phyloP scores from a whole-genome alignment of 225 moss, liverwort and hornwort species.

The Sphagnum tenellum region DNA sequence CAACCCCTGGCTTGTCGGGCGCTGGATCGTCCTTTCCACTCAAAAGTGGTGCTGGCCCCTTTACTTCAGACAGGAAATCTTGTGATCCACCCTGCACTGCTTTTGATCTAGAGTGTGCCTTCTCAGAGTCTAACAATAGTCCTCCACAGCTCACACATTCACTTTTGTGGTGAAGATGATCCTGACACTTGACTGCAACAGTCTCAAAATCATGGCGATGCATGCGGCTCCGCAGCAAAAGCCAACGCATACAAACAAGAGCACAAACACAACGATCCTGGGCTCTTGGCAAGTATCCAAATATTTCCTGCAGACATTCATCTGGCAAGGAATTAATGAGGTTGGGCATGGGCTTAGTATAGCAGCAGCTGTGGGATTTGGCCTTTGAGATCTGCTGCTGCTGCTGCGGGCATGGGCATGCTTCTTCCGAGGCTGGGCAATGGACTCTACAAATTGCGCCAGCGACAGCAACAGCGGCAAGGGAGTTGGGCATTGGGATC shows the following conservation, averaged over 20 bases:
- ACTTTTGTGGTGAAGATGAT: conserved; percentile 6
- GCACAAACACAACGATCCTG: conserved; percentile 58
- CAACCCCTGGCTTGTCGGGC: conserved; percentile 35
- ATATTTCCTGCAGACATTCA: conserved; percentile 65
- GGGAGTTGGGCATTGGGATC: too few relatives aligned
- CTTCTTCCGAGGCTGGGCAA: conserved; percentile 17
- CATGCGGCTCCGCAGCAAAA: conserved; percentile 54
- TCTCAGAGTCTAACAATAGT: conserved; percentile 7
- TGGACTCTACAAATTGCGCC: conserved; percentile 40
- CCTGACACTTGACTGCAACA: conserved; percentile 11
- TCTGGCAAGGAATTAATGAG: conserved; percentile 53
- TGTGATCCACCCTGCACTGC: conserved; percentile 17
- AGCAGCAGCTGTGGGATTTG: conserved; percentile 3
- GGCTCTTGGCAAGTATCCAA: conserved; percentile 48
- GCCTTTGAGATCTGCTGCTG: conserved; percentile 9
- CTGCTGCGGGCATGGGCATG: too few relatives aligned
- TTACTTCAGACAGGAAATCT: conserved; percentile 14
- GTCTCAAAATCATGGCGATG: conserved; percentile 26
- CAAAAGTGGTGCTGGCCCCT: conserved; percentile 10
- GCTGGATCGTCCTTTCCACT: too few relatives aligned
- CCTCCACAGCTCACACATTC: conserved; percentile 4
- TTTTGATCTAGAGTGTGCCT: neutral
- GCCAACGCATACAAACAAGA: conserved; percentile 64
- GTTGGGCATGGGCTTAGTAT: too few relatives aligned
- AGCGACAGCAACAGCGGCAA: conserved; percentile 24